These are phyloP conservation scores for Primulina eburnea DNA, from an alignment of 257 asterid genomes.

Conservation along the genomic window DNA sequence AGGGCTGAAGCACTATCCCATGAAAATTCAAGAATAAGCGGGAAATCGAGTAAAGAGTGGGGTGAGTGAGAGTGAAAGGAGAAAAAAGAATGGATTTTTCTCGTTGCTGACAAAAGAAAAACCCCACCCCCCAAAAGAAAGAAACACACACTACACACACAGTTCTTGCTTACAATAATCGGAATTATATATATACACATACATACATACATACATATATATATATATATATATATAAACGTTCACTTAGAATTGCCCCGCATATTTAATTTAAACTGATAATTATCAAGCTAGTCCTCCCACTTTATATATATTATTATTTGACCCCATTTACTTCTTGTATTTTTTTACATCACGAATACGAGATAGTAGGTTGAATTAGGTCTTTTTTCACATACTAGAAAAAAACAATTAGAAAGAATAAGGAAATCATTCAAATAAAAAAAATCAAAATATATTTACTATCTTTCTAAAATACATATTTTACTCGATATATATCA, in stretches of 20 bases:
- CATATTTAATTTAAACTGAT: constrained; percentile 3
- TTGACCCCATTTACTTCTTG: constrained; percentile 4
- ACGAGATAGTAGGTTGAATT: neutral
- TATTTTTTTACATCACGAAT: neutral
- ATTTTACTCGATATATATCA: too few relatives aligned
- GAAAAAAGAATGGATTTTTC: constrained; percentile 37
- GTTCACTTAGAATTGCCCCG: constrained; percentile 20
- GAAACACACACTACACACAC: constrained; percentile 35
- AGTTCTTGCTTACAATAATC: constrained; percentile 24
- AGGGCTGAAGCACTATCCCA: constrained; percentile 36
- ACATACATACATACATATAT: too few relatives aligned
- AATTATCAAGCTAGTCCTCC: constrained; percentile 4
- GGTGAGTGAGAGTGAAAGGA: constrained; percentile 35
- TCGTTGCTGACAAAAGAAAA: constrained; percentile 54
- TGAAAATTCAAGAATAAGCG: constrained; percentile 68
- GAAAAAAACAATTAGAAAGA: too few relatives aligned
- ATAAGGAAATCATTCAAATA: neutral
- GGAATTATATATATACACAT: too few relatives aligned
- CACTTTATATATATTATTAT: constrained; percentile 12
- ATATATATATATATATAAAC: too few relatives aligned
- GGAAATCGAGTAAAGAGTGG: constrained; percentile 48
- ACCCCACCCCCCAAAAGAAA: constrained; percentile 47
- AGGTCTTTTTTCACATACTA: too few relatives aligned
- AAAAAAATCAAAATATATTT: too few relatives aligned
- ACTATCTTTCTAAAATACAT: too few relatives aligned